These are phyloP conservation scores for Macrolepiota albuminosa DNA, from an alignment of 768 basidiomycete genomes.

Conservation along the genomic window DNA sequence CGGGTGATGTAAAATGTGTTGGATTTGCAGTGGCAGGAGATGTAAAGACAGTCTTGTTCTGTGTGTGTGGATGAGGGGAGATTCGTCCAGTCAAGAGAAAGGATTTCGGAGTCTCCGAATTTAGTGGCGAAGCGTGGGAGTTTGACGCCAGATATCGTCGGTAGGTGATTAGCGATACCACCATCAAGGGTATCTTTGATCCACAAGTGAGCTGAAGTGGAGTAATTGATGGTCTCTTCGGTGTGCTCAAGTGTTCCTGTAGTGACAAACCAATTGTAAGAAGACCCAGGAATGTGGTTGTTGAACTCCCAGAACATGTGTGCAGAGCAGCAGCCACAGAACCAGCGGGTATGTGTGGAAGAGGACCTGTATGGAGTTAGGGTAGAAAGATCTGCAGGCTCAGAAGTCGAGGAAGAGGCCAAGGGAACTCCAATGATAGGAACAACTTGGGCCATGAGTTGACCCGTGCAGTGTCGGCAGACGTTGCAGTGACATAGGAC, in stretches of 20 bases:
- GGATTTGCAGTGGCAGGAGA: constrained; percentile 15
- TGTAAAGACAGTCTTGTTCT: constrained; percentile 6
- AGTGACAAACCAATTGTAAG: constrained; percentile 8
- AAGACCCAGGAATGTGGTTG: neutral
- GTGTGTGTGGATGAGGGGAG: neutral
- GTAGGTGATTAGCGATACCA: constrained; percentile 14
- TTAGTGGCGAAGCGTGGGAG: constrained; percentile 10
- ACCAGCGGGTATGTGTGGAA: constrained; percentile 10
- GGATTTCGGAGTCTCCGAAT: neutral
- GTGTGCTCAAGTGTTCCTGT: constrained; percentile 12
- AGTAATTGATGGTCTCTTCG: constrained; percentile 8
- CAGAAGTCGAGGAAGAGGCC: neutral
- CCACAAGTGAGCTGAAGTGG: constrained; percentile 10
- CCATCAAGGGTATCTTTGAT: constrained; percentile 17
- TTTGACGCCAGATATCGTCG: constrained; percentile 6
- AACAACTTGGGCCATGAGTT: constrained; percentile 15
- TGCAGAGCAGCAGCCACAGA: constrained; percentile 15
- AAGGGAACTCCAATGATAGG: constrained; percentile 13
- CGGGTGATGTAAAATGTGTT: constrained; percentile 16
- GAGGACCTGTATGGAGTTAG: constrained; percentile 15
- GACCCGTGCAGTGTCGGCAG: constrained; percentile 25
- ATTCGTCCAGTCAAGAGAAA: constrained; percentile 11
- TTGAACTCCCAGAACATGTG: constrained; percentile 15
- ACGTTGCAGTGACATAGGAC: constrained; percentile 25
- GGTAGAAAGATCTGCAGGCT: constrained; percentile 11